Base-by-base conservation (phyloP, 148 eudicot genomes). In the Chenopodium quinoa region DNA sequence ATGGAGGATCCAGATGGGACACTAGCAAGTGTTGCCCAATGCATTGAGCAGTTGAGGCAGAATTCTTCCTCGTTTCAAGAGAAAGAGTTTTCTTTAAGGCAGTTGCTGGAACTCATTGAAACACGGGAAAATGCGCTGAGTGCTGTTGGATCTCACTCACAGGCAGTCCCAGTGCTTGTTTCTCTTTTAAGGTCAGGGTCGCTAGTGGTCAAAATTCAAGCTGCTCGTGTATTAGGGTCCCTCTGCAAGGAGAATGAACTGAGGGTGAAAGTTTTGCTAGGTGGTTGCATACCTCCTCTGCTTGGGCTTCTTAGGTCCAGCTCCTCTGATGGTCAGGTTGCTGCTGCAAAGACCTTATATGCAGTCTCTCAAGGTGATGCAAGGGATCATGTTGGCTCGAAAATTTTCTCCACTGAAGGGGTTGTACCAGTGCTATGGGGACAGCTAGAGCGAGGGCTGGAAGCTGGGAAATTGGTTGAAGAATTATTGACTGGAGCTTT, bases 1-100 rank as follows among this genome's bases (percentile, higher is more conserved):
- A 94, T 94, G 98, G 99, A 96, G 87, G 99, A 96, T 85, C 91
- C 94, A 19, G 99, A 96, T 82, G 98, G 99, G 79, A 96, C 98
- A 80, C 81, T 96, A 76, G 98, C 97, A 79, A 96, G 92, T 90
- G 98, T 96, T 85, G 99, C 99, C 75, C 98, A 92, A 83, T 96
- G 95, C 85, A 92, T 96, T 88, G 99, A 96, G 94, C 93, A 96
- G 85, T 83, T 96, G 91, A 89, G 99, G 73, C 98, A 90, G 84
- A 92, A 85, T 81, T 90, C 95, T 81, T 89, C 91, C 48, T 89
- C 99, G 20, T 81, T 80, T 34, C 94, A 91, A 83, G 99, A 96
- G 72, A 96, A 96, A 86, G 99, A 96, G 81, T 79, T 76, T 82
- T 89, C 90, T 74, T 86, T 96, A 83, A 92, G 83, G 89, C 93